Conservation (phyloP, 768 basidiomycete species). For the Xerocomus brunneocitrinus region DNA sequence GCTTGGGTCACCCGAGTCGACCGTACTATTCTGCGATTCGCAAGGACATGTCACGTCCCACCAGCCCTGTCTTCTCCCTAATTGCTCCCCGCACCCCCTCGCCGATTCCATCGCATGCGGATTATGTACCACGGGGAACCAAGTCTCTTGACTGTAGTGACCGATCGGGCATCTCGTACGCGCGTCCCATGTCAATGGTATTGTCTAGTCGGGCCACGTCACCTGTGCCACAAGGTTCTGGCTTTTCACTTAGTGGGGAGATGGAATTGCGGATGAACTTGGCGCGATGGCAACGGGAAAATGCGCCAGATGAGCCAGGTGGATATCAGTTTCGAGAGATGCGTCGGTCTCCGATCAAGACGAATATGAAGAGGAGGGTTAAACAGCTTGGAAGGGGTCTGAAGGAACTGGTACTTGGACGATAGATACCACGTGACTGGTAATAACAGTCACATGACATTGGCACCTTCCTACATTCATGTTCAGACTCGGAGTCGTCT, state of each 20-base stretch:
- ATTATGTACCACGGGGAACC: conserved; percentile 27
- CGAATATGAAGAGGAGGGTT: conserved; percentile 24
- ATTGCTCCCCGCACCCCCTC: conserved; percentile 25
- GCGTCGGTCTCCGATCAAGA: conserved; percentile 15
- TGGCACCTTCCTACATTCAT: neutral
- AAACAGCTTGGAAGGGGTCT: conserved; percentile 28
- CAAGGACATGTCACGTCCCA: conserved; percentile 41
- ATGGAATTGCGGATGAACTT: conserved; percentile 55
- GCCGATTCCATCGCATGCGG: conserved; percentile 21
- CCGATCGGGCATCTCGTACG: conserved; percentile 15
- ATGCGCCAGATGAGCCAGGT: conserved; percentile 29
- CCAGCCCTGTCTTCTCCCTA: conserved; percentile 29
- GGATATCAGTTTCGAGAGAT: conserved; percentile 30
- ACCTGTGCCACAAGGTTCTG: conserved; percentile 20
- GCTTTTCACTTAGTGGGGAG: conserved; percentile 58
- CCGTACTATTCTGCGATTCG: conserved; percentile 56
- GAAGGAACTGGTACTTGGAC: conserved; percentile 30
- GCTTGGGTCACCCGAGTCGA: conserved; percentile 48
- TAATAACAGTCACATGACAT: conserved; percentile 6
- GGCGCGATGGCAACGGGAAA: conserved; percentile 34
- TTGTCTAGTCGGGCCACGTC: conserved; percentile 18
- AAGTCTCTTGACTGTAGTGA: conserved; percentile 31
- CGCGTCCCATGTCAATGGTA: conserved; percentile 29
- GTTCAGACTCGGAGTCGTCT: conserved; percentile 1
- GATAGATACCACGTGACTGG: neutral